Evolutionary conservation across 2,329 filamentous ascomycete genomes (phyloP).

Genomic region (Pseudonectria foliicola): DNA sequence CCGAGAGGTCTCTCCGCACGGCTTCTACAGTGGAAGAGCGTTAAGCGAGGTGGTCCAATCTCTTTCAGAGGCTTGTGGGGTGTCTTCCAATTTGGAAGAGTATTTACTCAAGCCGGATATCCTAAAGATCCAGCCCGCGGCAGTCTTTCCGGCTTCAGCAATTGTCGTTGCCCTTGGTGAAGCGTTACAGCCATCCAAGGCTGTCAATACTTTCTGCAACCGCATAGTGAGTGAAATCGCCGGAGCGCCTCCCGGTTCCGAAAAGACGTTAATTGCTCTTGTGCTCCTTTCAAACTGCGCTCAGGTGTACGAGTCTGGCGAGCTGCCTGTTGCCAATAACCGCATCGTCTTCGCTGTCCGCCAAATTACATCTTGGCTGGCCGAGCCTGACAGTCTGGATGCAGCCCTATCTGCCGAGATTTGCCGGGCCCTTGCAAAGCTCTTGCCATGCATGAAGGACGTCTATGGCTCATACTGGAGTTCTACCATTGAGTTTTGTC

Average conservation of each 20-base stretch:
- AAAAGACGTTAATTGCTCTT: conserved; percentile 41
- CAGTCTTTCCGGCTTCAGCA: conserved; percentile 42
- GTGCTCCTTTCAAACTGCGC: conserved; percentile 48
- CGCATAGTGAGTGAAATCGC: conserved; percentile 55
- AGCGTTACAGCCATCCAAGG: conserved; percentile 39
- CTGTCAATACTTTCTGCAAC: conserved; percentile 49
- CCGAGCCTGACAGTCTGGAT: conserved; percentile 39
- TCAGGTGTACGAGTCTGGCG: conserved; percentile 42
- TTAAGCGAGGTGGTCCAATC: conserved; percentile 43
- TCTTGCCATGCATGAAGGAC: conserved; percentile 69
- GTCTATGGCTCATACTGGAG: conserved; percentile 89
- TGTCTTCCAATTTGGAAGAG: conserved; percentile 38
- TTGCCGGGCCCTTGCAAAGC: conserved; percentile 48
- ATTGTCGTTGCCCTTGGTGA: conserved; percentile 47
- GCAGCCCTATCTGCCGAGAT: conserved; percentile 41
- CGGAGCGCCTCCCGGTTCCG: conserved; percentile 35
- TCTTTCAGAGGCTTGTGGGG: conserved; percentile 40
- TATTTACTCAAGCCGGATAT: conserved; percentile 38
- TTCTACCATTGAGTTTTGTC: conserved; percentile 51
- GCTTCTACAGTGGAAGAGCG: conserved; percentile 46
- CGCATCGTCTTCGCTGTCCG: conserved; percentile 77
- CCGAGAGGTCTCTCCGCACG: conserved; percentile 32
- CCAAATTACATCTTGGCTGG: conserved; percentile 66
- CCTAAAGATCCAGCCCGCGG: conserved; percentile 39
- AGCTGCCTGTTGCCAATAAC: conserved; percentile 54